These are phyloP conservation scores for Austroboletus niveus DNA, from an alignment of 1,284 basidiomycete species.

Conservation along the genomic window DNA sequence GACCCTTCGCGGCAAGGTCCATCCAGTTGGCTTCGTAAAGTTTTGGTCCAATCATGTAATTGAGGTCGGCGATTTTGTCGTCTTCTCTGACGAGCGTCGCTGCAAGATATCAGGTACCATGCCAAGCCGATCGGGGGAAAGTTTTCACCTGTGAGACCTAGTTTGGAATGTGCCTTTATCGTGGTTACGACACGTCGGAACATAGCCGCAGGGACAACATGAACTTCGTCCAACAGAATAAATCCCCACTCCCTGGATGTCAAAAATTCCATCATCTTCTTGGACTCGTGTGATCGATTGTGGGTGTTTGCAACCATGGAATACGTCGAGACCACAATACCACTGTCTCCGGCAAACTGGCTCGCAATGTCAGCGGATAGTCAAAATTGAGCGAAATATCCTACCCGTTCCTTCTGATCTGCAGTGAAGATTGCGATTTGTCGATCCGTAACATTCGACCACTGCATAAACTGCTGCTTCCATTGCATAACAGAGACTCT, in stretches of 20 bases:
- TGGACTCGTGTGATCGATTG: slow-evolving; percentile 93
- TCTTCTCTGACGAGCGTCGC: slow-evolving; percentile 98
- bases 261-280: slow-evolving; percentile 99
- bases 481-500: slow-evolving; percentile 98
- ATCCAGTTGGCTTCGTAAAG: slow-evolving; percentile 99
- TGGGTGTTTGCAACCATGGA: slow-evolving; percentile 98
- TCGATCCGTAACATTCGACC: slow-evolving; percentile 94
- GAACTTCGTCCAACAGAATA: slow-evolving; percentile 93
- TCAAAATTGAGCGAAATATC: slow-evolving; percentile 14
- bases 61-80: slow-evolving; percentile 98
- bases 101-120: slow-evolving; percentile 31
- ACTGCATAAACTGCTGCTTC: slow-evolving; percentile 95
- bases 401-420: slow-evolving; percentile 92
- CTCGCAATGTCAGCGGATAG: slow-evolving; percentile 1
- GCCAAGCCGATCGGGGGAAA: neutral
- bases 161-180: slow-evolving; percentile 96
- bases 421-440: slow-evolving; percentile 96
- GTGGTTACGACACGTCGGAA: slow-evolving; percentile 94
- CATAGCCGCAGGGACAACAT: slow-evolving; percentile 97
- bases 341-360: slow-evolving; percentile 90
- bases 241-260: slow-evolving; percentile 95
- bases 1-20: slow-evolving; percentile 98
- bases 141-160: slow-evolving; percentile 81
- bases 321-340: slow-evolving; percentile 96
- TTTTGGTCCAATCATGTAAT: slow-evolving; percentile 99